Evolutionary conservation across 345 rosid species (phyloP), one percentile per base, ranked within the genome.

Genomic region (Moricandia moricandioides): DNA sequence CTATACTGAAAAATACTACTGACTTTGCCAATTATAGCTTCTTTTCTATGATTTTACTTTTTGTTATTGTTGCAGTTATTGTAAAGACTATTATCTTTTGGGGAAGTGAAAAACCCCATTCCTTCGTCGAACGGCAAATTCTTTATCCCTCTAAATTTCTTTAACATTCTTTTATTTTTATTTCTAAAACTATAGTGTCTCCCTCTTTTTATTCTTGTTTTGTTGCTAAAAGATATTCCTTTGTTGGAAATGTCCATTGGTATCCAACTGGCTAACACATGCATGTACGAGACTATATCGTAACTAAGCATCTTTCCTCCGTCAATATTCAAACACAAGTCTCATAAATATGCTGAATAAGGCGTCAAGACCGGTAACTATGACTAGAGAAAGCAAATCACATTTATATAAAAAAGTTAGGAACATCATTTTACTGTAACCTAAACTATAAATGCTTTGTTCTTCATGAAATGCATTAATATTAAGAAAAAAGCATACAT

Each of bases 251-350:
- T 10, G 68, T 61, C 52, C 73, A 27, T 45, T 58, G 55, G 71
- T 73, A 65, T 62, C 81, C 83, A 82, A 62, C 80, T 85, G 71
- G 79, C 79, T 78, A 59, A 76, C 86, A 76, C 79, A 80, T 80
- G 82, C 81, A 81, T 80, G 83, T 45, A 61, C 69, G 58, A 61
- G 59, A 67, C 62, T 60, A 49, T 55, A 43, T 60, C 62, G 58
- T 61, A 33, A 11, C 27, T 51, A 17, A 67, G 34, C 37, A 21
- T 57, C 60, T 47, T 43, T 73, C n/a, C 11, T 6, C 8, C 3
- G 1, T 26, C 2, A 2, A 61, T 31, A 18, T 14, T 21, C 8
- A 62, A 13, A 49, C 11, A 33, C 37, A 2, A 63, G 26, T 72
- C 16, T 37, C 6, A 62, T 9, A 62, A 34, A 29, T 66, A 11